Percentiles rank a stretch among this genome's conserved stretches.
Conservation (phyloP, 768 basidiomycete species). For the Suillus weaverae region DNA sequence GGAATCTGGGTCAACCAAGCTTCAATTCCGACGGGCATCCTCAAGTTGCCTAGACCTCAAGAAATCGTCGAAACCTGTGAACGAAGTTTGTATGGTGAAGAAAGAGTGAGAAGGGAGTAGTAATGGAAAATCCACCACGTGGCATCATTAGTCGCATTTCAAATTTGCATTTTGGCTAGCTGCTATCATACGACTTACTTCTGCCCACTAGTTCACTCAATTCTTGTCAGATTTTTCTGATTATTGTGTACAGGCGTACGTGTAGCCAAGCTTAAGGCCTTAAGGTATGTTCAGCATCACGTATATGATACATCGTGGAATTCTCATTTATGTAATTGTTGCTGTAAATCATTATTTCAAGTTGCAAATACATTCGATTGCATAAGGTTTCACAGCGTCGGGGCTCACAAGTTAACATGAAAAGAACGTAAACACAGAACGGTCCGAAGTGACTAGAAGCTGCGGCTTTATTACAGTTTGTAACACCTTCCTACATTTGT, state of each 20-base stretch:
- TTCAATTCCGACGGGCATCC: slow-evolving; percentile 83
- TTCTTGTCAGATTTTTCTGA: background rate
- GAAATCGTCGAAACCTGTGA: background rate
- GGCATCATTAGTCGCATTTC: background rate
- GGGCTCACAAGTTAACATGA: background rate
- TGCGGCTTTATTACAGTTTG: background rate
- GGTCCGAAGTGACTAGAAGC: background rate
- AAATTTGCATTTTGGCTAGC: background rate
- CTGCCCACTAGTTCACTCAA: background rate
- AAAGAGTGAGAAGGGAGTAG: background rate
- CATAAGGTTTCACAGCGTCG: background rate
- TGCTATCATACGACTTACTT: background rate
- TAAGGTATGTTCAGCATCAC: no score
- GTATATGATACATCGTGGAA: background rate
- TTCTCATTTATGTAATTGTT: background rate
- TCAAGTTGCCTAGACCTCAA: background rate
- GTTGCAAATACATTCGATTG: background rate
- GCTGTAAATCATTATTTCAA: background rate
- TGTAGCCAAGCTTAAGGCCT: background rate
- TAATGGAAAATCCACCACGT: background rate
- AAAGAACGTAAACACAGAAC: background rate
- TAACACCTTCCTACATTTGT: background rate
- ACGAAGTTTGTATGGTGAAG: background rate
- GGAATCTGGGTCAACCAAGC: slow-evolving; percentile 92
- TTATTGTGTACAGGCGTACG: background rate